Percentiles rank a stretch among this genome's conserved stretches.
Conservation (phyloP, 352 stramenopile species). For the Phytophthora cajani region DNA sequence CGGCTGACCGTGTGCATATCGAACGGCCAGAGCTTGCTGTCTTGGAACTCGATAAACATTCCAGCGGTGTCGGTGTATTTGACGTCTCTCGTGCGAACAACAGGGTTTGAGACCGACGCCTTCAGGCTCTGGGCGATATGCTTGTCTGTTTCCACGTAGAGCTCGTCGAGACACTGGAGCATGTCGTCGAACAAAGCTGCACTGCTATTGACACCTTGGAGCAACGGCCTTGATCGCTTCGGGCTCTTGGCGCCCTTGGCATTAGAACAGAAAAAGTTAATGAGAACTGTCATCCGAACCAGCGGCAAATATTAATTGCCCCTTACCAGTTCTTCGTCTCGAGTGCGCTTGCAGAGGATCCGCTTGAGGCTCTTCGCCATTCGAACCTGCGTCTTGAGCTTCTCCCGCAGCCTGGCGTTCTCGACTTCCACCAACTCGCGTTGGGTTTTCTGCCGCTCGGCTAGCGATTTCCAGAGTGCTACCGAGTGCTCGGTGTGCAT, state of each 20-base stretch:
- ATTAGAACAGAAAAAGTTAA: no score
- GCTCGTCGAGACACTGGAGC: constrained; percentile 13
- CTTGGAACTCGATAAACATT: constrained; percentile 41
- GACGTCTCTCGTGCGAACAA: constrained; percentile 25
- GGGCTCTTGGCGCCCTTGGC: background rate
- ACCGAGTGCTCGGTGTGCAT: constrained; percentile 12
- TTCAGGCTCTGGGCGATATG: background rate
- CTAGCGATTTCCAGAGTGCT: constrained; percentile 47
- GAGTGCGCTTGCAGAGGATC: constrained; percentile 38
- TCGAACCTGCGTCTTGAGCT: constrained; percentile 50
- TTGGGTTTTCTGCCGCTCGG: constrained; percentile 44
- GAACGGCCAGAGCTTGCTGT: constrained; percentile 40
- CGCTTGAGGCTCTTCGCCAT: constrained; percentile 43
- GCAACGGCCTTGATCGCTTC: constrained; percentile 13
- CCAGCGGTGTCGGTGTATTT: constrained; percentile 28
- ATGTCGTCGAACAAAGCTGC: constrained; percentile 15
- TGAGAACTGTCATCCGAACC: no score
- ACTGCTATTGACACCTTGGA: background rate
- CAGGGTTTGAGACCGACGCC: constrained; percentile 13
- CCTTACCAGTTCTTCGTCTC: constrained; percentile 20
- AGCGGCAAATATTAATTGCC: background rate
- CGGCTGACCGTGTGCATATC: constrained; percentile 20
- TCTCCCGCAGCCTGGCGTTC: constrained; percentile 47
- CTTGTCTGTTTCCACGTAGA: constrained; percentile 11
- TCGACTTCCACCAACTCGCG: constrained; percentile 41